Evolutionary conservation across 192 early-diverging fungal genomes (phyloP), one percentile per base, ranked within the genome.

Genomic region (Obelidium mucronatum): DNA sequence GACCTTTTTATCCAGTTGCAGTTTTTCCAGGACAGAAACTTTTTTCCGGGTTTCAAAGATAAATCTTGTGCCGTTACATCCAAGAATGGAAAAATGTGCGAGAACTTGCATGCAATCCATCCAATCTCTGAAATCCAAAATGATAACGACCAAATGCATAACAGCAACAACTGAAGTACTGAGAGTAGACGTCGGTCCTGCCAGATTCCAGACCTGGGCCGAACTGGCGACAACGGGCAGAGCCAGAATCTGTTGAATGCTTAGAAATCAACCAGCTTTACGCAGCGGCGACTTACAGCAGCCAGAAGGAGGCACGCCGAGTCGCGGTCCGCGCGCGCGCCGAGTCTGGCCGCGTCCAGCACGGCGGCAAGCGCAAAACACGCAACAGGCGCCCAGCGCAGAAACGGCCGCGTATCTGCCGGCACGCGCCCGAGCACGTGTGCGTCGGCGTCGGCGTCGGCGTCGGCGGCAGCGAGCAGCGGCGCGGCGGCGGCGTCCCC

Each of bases 161-260:
- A 26, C 13, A 1, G 69, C 6, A 39, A 72, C 8, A 6, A 58
- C 8, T 15, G 54, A 35, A 19, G 54, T 58, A 36, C 37, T 74
- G 26, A 74, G 26, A 30, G 22, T 48, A 17, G 60, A 60, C 8
- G 40, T 44, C n/a, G 72, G 72, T 31, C 72, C 72, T 31, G 72
- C 56, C 8, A 74, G 30, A 51, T 61, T 40, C 24, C 4, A 22
- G 4, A 74, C 60, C 24, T 11, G 30, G 22, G 56, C 56, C 5
- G 72, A 74, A 1, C 31, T 2, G 26, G 59, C 17, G 8, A 59
- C 42, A 4, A 26, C 31, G 26, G 40, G 2, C 8, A 60, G 31
- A 1, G 52, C 59, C 39, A 63, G n/a, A 60, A 48, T 8, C 66
- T 68, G 66, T 68, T 4, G 28, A 4, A 48, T 19, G 48, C 15